These are phyloP conservation scores for Geranomyces variabilis DNA, from an alignment of 192 early-diverging fungal genomes.

Conservation along the genomic window DNA sequence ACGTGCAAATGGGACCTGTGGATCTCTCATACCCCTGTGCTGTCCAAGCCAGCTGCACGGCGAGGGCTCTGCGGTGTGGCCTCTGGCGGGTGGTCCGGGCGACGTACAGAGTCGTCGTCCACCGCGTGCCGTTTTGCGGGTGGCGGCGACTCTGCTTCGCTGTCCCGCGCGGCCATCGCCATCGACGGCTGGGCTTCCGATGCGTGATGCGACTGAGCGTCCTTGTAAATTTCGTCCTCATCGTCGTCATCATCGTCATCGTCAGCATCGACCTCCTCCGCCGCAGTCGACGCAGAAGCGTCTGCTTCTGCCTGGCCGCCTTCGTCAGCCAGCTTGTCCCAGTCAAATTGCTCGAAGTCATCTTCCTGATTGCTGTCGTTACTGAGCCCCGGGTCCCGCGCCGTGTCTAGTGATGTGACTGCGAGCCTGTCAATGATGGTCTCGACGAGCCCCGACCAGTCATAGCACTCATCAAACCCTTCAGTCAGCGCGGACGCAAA, in stretches of 20 bases:
- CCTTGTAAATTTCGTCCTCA: slow-evolving; percentile 1
- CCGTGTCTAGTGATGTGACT: not conserved
- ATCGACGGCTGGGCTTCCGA: no score
- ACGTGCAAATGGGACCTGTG: no score
- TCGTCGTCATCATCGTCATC: slow-evolving; percentile 8
- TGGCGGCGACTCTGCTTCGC: no score
- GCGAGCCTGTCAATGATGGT: not conserved
- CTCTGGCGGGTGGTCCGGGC: no score
- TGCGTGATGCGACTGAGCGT: not conserved
- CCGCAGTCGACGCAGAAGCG: not conserved
- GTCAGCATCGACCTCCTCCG: not conserved
- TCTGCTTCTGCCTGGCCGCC: not conserved
- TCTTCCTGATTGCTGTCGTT: not conserved
- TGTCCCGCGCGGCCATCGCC: no score
- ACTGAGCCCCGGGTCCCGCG: not conserved
- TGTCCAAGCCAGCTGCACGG: no score
- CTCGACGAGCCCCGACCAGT: not conserved
- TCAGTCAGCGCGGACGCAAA: not conserved
- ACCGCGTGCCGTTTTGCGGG: no score
- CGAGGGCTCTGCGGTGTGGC: no score
- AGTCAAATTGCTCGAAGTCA: not conserved
- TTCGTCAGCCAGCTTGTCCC: not conserved
- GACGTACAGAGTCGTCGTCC: no score
- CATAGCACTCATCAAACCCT: not conserved
- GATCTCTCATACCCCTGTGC: no score